Evolutionary conservation across 2,329 filamentous ascomycete genomes (phyloP).

Genomic region (Hypomyces rosellus): DNA sequence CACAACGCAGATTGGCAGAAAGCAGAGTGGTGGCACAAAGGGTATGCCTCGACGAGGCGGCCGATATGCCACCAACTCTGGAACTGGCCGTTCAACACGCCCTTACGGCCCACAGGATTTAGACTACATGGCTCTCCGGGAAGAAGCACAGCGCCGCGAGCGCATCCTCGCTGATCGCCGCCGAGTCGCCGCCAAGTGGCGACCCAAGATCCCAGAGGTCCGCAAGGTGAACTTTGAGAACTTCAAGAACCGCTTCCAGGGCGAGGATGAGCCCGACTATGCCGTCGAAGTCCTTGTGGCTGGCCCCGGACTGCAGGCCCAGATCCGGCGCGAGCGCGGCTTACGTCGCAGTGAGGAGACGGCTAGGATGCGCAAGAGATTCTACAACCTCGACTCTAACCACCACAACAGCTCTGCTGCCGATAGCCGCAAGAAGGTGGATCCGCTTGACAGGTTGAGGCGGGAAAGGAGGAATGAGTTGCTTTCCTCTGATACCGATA

Average conservation of each 20-base stretch:
- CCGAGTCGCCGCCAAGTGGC: slow-evolving; percentile 32
- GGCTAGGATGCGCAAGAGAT: slow-evolving; percentile 27
- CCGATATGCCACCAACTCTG: background rate
- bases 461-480: slow-evolving; percentile 22
- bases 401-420: background rate
- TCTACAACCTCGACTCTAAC: slow-evolving; percentile 10
- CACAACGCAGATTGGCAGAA: slow-evolving; percentile 6
- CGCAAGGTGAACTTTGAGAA: slow-evolving; percentile 36
- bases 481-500: slow-evolving; percentile 19
- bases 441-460: slow-evolving; percentile 16
- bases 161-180: slow-evolving; percentile 29
- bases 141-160: slow-evolving; percentile 31
- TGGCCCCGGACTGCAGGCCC: slow-evolving; percentile 26
- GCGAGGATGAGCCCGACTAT: slow-evolving; percentile 29
- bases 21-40: background rate
- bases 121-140: slow-evolving; percentile 24
- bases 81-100: slow-evolving; percentile 7
- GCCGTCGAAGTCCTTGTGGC: slow-evolving; percentile 35
- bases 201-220: slow-evolving; percentile 34
- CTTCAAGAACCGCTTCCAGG: slow-evolving; percentile 37
- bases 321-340: slow-evolving; percentile 34
- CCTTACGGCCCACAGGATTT: slow-evolving; percentile 23
- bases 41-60: background rate
- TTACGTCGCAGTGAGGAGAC: slow-evolving; percentile 31
- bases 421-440: slow-evolving; percentile 7